phyloP scores from a whole-genome alignment of 345 rosid species.

The Citrus inodora region DNA sequence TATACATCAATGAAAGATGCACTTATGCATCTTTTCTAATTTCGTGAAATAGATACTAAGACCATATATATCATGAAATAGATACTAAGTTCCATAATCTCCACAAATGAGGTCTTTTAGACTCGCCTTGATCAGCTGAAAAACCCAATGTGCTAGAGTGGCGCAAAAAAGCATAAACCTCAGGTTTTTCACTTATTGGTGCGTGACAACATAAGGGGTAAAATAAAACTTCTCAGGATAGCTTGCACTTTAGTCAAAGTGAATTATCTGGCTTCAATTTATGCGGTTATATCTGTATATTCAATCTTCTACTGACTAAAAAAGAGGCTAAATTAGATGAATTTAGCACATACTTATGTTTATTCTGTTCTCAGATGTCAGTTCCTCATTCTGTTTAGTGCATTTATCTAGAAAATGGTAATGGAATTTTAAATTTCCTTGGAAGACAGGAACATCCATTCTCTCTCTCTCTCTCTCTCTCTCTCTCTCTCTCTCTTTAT shows the following conservation, averaged over 20 bases:
- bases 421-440: background rate
- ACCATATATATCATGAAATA: background rate
- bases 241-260: background rate
- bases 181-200: background rate
- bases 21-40: background rate
- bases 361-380: too few species aligned
- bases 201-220: background rate
- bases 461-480: too few species aligned
- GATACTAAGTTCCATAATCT: background rate
- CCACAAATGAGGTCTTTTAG: background rate
- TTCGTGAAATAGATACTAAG: background rate
- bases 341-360: background rate
- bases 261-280: background rate
- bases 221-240: background rate
- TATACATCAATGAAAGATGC: background rate
- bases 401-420: background rate
- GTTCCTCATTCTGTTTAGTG: background rate
- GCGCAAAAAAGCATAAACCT: background rate
- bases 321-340: background rate
- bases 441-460: background rate
- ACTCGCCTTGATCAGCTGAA: background rate
- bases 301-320: background rate
- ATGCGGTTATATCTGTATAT: background rate
- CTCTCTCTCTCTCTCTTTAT: background rate
- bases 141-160: background rate